Percentiles rank a stretch among this genome's conserved stretches.
These are phyloP conservation scores for Aphanomyces cochlioides DNA, from an alignment of 352 stramenopile species.

Conservation along the genomic window DNA sequence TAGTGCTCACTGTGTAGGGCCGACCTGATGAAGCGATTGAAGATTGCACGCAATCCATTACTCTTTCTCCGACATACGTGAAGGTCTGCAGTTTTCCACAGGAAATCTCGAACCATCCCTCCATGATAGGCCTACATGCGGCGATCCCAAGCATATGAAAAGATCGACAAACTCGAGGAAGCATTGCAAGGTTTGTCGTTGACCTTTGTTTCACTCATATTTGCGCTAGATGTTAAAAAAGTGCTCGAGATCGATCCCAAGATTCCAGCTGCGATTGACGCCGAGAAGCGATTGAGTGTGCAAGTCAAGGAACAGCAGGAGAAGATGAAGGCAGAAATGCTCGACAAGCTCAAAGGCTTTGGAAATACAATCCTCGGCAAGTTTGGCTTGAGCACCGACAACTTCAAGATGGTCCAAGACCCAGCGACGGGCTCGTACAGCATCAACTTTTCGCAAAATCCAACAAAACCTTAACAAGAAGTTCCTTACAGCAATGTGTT, in stretches of 20 bases:
- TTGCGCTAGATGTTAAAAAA: constrained; percentile 43
- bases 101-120: not conserved
- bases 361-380: constrained; percentile 98
- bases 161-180: constrained; percentile 91
- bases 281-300: constrained; percentile 79
- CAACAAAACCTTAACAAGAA: constrained; percentile 31
- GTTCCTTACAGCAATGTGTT: constrained; percentile 39
- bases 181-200: constrained; percentile 43
- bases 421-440: constrained; percentile 95
- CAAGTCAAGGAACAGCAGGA: constrained; percentile 93
- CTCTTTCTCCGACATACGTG: constrained; percentile 94
- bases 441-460: constrained; percentile 85
- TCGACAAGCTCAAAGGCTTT: constrained; percentile 98
- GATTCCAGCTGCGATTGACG: constrained; percentile 47
- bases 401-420: constrained; percentile 99
- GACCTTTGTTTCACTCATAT: not conserved
- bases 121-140: constrained; percentile 78
- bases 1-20: constrained; percentile 31
- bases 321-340: constrained; percentile 98
- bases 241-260: constrained; percentile 92
- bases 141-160: constrained; percentile 89
- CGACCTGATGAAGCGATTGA: constrained; percentile 88
- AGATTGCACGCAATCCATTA: constrained; percentile 92
- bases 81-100: constrained; percentile 62
- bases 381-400: constrained; percentile 99